These are phyloP conservation scores for Friedmanniomyces endolithicus DNA, from an alignment of 495 filamentous ascomycete species.

Conservation along the genomic window DNA sequence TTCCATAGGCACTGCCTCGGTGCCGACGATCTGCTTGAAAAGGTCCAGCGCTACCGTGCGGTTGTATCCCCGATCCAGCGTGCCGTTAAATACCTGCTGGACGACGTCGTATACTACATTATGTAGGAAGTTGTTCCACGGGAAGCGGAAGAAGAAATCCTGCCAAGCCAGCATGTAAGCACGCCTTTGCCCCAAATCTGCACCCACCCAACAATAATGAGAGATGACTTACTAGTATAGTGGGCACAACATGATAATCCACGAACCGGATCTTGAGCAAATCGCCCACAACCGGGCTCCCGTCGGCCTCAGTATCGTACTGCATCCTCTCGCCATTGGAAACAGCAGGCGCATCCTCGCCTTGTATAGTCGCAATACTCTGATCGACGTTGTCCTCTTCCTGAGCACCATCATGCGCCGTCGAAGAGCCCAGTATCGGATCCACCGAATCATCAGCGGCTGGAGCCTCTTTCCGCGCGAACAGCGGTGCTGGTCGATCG, in stretches of 20 bases:
- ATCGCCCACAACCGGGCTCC: conserved; percentile 88
- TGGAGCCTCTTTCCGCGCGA: conserved; percentile 26
- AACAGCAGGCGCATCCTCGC: background rate
- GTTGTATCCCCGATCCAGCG: conserved; percentile 93
- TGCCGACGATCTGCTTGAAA: conserved; percentile 6
- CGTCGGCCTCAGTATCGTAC: conserved; percentile 52
- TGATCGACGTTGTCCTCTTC: conserved; percentile 6
- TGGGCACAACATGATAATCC: conserved; percentile 84
- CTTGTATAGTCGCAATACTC: conserved; percentile 19
- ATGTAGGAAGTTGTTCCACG: conserved; percentile 99
- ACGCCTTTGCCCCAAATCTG: background rate
- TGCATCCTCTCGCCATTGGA: conserved; percentile 16
- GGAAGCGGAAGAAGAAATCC: conserved; percentile 97
- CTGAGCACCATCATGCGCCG: background rate
- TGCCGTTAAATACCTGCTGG: conserved; percentile 97
- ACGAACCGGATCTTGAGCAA: conserved; percentile 96
- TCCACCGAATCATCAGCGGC: background rate
- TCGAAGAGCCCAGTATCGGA: background rate
- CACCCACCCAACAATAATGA: background rate
- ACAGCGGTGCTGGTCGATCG: conserved; percentile 51
- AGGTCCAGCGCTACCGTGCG: conserved; percentile 63
- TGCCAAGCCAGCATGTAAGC: conserved; percentile 24
- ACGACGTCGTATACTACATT: conserved; percentile 99
- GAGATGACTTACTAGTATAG: conserved; percentile 62
- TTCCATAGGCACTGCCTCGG: background rate